These are phyloP conservation scores for Neurospora pannonica DNA, from an alignment of 495 filamentous ascomycete species.

Conservation along the genomic window DNA sequence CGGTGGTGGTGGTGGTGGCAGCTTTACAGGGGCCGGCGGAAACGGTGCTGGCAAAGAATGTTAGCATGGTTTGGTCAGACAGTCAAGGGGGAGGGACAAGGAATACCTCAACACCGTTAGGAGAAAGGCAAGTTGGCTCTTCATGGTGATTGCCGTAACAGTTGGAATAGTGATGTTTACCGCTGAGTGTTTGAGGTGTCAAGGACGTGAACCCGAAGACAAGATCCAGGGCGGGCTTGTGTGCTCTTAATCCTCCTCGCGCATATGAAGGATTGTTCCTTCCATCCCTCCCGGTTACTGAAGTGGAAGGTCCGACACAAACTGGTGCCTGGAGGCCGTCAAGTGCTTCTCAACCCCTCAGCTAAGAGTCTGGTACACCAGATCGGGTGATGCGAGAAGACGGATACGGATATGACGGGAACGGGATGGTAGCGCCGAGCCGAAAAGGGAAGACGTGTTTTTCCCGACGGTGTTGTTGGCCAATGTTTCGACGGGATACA, in stretches of 20 bases:
- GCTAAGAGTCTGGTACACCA: background rate
- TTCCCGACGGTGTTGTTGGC: background rate
- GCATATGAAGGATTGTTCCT: background rate
- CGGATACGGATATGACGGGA: background rate
- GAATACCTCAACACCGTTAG: background rate
- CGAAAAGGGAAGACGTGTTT: background rate
- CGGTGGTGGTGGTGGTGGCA: background rate
- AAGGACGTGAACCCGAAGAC: background rate
- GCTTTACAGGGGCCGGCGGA: background rate
- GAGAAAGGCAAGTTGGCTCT: background rate
- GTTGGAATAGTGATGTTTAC: background rate
- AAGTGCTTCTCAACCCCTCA: background rate
- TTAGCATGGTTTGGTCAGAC: background rate
- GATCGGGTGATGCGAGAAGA: background rate
- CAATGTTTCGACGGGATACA: background rate
- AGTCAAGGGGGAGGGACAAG: background rate
- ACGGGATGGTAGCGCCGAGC: background rate
- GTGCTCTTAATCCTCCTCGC: background rate
- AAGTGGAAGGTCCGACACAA: background rate
- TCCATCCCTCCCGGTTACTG: background rate
- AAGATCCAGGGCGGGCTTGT: background rate
- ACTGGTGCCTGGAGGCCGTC: background rate
- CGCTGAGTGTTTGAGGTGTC: background rate
- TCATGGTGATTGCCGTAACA: background rate
- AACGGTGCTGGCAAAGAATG: background rate